A percentile compares a stretch with the other conserved stretches of the same genome.
Conservation (phyloP, 345 rosid species). For the Chamaenerion angustifolium region DNA sequence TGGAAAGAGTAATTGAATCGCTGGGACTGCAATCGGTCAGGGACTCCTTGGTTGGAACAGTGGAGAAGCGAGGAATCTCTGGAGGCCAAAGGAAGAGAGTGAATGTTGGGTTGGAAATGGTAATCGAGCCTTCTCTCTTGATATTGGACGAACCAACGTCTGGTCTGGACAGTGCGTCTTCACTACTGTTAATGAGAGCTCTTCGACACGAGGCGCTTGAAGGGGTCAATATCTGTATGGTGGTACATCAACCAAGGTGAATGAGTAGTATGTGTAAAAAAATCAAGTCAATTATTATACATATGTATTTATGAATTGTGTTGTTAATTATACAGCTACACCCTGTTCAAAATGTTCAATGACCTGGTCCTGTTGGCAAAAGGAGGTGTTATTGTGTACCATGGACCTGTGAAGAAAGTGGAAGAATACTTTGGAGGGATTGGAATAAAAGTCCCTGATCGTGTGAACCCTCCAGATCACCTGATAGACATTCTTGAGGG, state of each 20-base stretch:
- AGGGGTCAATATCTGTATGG: slow-evolving; percentile 91
- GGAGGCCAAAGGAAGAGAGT: slow-evolving; percentile 97
- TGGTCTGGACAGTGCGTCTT: slow-evolving; percentile 95
- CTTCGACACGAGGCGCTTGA: slow-evolving; percentile 82
- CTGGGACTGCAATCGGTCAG: slow-evolving; percentile 78
- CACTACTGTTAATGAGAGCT: slow-evolving; percentile 75
- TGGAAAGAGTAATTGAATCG: slow-evolving; percentile 83
- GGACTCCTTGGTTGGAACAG: slow-evolving; percentile 84
- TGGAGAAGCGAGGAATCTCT: slow-evolving; percentile 89
- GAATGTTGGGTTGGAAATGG: slow-evolving; percentile 93
- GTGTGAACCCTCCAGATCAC: slow-evolving; percentile 94
- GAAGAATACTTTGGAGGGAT: slow-evolving; percentile 73
- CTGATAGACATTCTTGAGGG: slow-evolving; percentile 86
- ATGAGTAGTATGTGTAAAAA: too few relatives aligned
- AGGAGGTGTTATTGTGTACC: slow-evolving; percentile 80
- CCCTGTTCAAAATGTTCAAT: slow-evolving; percentile 73
- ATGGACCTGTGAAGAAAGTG: slow-evolving; percentile 57
- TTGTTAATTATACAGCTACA: slow-evolving; percentile 35
- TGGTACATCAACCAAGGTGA: slow-evolving; percentile 95
- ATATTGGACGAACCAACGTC: slow-evolving; percentile 96
- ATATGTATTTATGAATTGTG: too few relatives aligned
- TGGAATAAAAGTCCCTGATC: slow-evolving; percentile 72
- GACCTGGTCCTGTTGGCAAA: slow-evolving; percentile 81
- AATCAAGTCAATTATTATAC: neutral
- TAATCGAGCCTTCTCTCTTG: slow-evolving; percentile 91